Percentiles rank a stretch among this genome's conserved stretches.
Evolutionary conservation across 2,329 filamentous ascomycete genomes (phyloP).

Genomic region (Ceratocystis huliohia): DNA sequence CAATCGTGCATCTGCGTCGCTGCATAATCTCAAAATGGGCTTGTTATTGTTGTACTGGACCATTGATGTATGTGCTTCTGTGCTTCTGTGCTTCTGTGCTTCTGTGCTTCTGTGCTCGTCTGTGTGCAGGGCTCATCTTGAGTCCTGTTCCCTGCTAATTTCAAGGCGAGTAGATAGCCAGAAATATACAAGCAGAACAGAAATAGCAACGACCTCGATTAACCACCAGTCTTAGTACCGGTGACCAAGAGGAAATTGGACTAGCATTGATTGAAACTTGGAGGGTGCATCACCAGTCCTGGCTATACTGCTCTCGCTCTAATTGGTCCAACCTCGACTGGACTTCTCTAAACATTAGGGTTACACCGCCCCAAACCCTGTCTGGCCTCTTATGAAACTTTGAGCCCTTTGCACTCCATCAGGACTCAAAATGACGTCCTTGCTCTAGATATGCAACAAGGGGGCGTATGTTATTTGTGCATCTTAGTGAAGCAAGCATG

Average conservation of each 20-base stretch:
- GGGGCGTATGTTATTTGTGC: neutral
- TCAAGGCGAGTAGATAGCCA: neutral
- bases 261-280: neutral
- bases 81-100: neutral
- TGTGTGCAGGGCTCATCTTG: neutral
- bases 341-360: neutral
- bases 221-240: neutral
- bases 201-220: neutral
- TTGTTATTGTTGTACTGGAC: neutral
- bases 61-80: neutral
- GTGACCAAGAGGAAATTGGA: neutral
- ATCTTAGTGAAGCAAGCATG: neutral
- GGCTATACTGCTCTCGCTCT: neutral
- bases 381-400: neutral
- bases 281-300: too few relatives aligned
- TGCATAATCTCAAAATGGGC: neutral
- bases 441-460: neutral
- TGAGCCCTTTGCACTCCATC: neutral
- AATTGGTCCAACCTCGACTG: neutral
- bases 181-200: neutral
- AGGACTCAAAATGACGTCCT: neutral
- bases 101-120: too few relatives aligned
- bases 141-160: neutral
- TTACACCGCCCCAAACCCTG: neutral
- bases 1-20: neutral